phyloP scores from a whole-genome alignment of 768 basidiomycete species.

The Russula emetica region DNA sequence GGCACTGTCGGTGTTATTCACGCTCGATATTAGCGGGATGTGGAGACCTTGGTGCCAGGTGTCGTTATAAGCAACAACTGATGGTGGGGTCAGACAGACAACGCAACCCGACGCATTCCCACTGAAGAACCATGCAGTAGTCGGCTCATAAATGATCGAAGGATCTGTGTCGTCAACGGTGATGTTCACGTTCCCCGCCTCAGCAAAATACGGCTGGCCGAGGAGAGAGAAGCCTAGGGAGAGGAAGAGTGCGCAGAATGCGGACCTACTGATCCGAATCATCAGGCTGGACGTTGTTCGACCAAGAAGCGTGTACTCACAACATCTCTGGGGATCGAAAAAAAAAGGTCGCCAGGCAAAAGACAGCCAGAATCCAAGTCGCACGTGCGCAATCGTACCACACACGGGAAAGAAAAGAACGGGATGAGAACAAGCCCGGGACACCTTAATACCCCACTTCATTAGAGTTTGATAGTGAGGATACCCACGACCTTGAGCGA shows the following conservation, averaged over 20 bases:
- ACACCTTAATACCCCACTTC: constrained; percentile 1
- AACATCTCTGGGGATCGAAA: background rate
- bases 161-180: constrained; percentile 18
- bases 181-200: constrained; percentile 11
- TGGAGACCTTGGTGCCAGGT: constrained; percentile 18
- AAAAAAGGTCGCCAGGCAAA: background rate
- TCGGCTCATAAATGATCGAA: constrained; percentile 12
- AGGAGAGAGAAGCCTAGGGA: background rate
- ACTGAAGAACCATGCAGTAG: background rate
- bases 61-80: constrained; percentile 9
- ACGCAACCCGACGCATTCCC: background rate
- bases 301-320: background rate
- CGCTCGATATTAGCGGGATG: background rate
- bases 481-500: background rate
- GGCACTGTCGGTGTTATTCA: constrained; percentile 4
- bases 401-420: constrained; percentile 4
- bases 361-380: background rate
- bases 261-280: background rate
- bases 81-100: background rate
- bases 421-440: background rate
- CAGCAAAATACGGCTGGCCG: background rate
- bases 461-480: background rate
- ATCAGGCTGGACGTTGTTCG: background rate
- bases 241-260: background rate
- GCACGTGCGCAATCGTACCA: background rate